phyloP scores from a whole-genome alignment of 1,284 basidiomycete genomes.

The Leccinum cinnamomeum region DNA sequence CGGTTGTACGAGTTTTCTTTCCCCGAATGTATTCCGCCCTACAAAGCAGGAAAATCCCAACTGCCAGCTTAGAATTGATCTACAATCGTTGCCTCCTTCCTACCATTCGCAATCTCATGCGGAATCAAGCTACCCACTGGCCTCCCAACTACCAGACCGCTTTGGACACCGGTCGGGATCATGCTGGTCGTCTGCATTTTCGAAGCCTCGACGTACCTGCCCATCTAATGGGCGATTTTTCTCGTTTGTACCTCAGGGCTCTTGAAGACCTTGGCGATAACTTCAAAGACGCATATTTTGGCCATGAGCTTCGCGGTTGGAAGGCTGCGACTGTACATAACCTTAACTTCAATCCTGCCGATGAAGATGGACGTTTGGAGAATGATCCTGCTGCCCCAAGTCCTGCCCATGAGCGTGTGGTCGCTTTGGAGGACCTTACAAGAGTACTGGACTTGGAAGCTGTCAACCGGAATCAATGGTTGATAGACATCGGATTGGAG shows the following conservation, averaged over 20 bases:
- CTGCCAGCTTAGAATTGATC: neutral
- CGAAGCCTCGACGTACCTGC: neutral
- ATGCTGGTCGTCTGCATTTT: neutral
- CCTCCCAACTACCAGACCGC: neutral
- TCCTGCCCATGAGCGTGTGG: no score
- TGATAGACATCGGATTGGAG: no score
- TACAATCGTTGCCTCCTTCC: neutral
- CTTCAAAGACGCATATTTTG: neutral
- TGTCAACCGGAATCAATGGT: no score
- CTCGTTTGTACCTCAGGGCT: neutral
- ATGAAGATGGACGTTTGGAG: no score
- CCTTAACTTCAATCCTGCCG: no score
- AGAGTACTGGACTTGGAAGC: no score
- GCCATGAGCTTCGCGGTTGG: no score
- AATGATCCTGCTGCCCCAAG: no score
- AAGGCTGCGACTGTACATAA: no score
- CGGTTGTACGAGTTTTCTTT: neutral
- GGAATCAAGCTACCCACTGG: neutral
- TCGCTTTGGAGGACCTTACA: no score
- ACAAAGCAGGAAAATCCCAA: neutral
- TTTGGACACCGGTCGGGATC: neutral
- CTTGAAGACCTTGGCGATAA: neutral
- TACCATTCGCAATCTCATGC: neutral
- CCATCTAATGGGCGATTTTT: neutral
- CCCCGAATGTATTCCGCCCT: neutral